Evolutionary conservation across 2,329 filamentous ascomycete genomes (phyloP), one percentile per base, ranked within the genome.

Genomic region (Verticillium zaregamsianum): DNA sequence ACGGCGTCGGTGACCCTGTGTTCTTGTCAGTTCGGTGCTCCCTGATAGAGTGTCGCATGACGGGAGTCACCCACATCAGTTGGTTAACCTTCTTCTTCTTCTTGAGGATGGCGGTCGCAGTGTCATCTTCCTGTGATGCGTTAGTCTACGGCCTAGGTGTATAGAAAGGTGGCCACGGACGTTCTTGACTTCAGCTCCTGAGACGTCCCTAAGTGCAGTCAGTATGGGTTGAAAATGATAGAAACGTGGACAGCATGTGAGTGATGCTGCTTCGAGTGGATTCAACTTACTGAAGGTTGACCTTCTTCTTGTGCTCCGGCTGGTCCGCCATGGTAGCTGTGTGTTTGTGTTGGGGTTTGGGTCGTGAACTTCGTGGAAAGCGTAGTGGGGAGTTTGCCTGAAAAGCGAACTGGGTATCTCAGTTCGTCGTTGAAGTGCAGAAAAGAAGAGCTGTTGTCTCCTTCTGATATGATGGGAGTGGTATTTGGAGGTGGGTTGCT

Each of bases 41-140:
- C 45, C 5, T 23, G 9, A 4, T 35, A 57, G 52, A 58, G 60
- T 49, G 49, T 33, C 55, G 25, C n/a, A 32, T 31, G 39, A 17
- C 52, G 11, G 45, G 45, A 58, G 45, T 56, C 70, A 78, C 89
- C 77, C 84, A 96, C 93, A 99, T 96, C 77, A 99, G 81, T 74
- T 94, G 96, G 81, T 99, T 99, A 71, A 93, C 93, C 92, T 99
- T 99, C 93, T 99, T 99, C 90, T 99, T 99, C 87, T 98, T 98
- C 85, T 97, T 98, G 73, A 99, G 87, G 71, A 99, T 99, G 69
- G 95, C 95, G 55, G 95, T 99, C 59, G 95, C 88, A 65, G 90
- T 92, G 75, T 97, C 95, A 77, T 97, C 91, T 72, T 92, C 89
- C 89, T 96, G 72, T 63, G 55, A 35, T 63, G 56, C 63, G 73